Conservation (phyloP, 495 filamentous ascomycete genomes). For the Penicillium simplicissimum region DNA sequence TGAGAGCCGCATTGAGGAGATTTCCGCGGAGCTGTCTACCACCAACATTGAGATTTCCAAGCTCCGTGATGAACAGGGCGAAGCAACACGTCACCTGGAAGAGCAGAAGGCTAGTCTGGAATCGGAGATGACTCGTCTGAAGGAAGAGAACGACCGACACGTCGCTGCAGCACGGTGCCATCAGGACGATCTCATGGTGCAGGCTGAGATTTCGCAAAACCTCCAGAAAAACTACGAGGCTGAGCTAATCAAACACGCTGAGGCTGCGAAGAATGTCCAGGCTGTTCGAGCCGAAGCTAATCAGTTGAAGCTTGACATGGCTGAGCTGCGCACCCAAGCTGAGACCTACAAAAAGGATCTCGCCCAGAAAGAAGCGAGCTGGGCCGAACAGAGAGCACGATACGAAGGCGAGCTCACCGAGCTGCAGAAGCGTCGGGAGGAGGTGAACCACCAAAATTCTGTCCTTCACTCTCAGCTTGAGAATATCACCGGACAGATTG, state of each 20-base stretch:
- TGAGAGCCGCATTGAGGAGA: conserved; percentile 76
- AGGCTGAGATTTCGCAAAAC: conserved; percentile 88
- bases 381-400: conserved; percentile 74
- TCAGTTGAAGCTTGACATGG: conserved; percentile 72
- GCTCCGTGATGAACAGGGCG: conserved; percentile 74
- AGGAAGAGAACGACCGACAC: conserved; percentile 81
- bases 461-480: conserved; percentile 87
- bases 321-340: conserved; percentile 69
- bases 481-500: conserved; percentile 73
- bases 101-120: conserved; percentile 78
- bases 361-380: conserved; percentile 79
- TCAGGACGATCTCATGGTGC: conserved; percentile 86
- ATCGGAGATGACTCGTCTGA: conserved; percentile 75
- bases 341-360: conserved; percentile 79
- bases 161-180: conserved; percentile 74
- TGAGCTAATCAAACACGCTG: conserved; percentile 90
- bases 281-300: conserved; percentile 76
- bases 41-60: conserved; percentile 77
- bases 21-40: conserved; percentile 73
- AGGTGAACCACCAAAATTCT: conserved; percentile 81
- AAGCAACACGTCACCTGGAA: conserved; percentile 67
- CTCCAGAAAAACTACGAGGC: conserved; percentile 94
- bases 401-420: conserved; percentile 84
- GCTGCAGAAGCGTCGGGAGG: conserved; percentile 72
- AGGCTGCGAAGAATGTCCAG: conserved; percentile 82